Percentiles rank a stretch among this genome's conserved stretches.
Evolutionary conservation across 331 rosid genomes (phyloP).

Genomic region (Ulmus americana): DNA sequence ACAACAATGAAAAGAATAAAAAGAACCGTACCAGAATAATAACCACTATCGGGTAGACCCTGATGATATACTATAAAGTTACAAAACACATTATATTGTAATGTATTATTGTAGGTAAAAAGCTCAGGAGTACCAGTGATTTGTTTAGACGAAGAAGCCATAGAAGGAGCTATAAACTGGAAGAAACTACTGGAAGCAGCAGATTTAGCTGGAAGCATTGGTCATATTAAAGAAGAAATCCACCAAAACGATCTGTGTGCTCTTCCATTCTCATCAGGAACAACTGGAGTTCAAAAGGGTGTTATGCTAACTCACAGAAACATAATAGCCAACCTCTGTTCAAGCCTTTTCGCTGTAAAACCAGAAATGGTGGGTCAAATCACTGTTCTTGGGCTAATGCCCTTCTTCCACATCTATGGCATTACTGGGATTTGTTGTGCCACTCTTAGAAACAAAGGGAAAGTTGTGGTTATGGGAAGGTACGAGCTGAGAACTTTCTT

Average conservation of each 20-base stretch:
- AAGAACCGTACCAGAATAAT: too few relatives aligned
- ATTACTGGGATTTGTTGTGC: conserved; percentile 92
- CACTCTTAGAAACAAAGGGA: conserved; percentile 69
- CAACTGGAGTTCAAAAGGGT: conserved; percentile 86
- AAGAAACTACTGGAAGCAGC: conserved; percentile 67
- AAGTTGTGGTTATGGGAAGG: conserved; percentile 80
- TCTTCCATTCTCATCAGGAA: conserved; percentile 92
- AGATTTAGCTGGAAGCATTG: conserved; percentile 41
- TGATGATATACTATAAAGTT: too few relatives aligned
- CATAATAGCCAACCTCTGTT: conserved; percentile 76
- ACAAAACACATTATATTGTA: too few relatives aligned
- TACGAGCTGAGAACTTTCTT: conserved; percentile 62
- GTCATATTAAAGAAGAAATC: conserved; percentile 21
- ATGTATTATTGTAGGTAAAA: conserved; percentile 46
- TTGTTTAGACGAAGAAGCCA: conserved; percentile 49
- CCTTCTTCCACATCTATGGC: conserved; percentile 87
- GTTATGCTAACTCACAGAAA: conserved; percentile 81
- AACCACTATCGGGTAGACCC: too few relatives aligned
- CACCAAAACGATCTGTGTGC: conserved; percentile 72
- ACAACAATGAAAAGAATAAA: too few relatives aligned
- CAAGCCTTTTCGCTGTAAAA: conserved; percentile 57
- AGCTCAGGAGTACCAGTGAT: conserved; percentile 53
- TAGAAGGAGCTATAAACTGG: conserved; percentile 77
- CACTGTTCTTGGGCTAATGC: conserved; percentile 69
- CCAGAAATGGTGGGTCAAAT: conserved; percentile 58